phyloP scores from a whole-genome alignment of 2,329 filamentous ascomycete genomes.

The Leptographium wingfieldii region DNA sequence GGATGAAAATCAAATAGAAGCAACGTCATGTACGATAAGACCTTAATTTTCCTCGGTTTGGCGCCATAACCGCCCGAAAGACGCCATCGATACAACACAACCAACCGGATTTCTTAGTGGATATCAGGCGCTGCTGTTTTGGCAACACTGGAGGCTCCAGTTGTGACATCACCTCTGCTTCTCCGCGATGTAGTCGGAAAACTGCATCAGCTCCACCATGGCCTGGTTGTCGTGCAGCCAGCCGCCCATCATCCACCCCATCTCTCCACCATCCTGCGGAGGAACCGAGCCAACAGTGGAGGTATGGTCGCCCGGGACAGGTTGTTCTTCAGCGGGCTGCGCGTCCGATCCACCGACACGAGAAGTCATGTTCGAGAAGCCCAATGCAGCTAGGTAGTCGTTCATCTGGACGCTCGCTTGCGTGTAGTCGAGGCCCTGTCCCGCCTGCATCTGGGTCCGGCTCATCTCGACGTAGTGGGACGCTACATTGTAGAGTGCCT shows the following conservation, averaged over 20 bases:
- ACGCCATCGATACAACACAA: too few relatives aligned
- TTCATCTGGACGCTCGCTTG: not conserved
- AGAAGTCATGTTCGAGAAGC: not conserved
- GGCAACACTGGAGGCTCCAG: too few relatives aligned
- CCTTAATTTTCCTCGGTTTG: too few relatives aligned
- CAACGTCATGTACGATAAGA: conserved; percentile 8
- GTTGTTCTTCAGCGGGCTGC: not conserved
- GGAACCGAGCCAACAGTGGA: not conserved
- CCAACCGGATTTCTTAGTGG: too few relatives aligned
- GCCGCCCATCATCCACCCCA: not conserved
- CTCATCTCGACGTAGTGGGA: not conserved
- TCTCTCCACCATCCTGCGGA: not conserved
- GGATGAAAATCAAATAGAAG: conserved; percentile 37
- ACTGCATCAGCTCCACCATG: not conserved
- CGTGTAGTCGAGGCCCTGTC: not conserved
- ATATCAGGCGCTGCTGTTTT: too few relatives aligned
- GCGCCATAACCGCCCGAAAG: too few relatives aligned
- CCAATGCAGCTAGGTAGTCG: not conserved
- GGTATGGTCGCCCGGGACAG: not conserved
- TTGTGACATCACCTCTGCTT: not conserved
- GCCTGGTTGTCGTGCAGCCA: not conserved
- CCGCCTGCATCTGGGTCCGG: not conserved
- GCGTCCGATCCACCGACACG: not conserved
- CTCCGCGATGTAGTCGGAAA: not conserved
- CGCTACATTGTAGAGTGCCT: not conserved